Evolutionary conservation across 345 rosid genomes (phyloP), one percentile per base, ranked within the genome.

Genomic region (Arabidopsis arenosa): DNA sequence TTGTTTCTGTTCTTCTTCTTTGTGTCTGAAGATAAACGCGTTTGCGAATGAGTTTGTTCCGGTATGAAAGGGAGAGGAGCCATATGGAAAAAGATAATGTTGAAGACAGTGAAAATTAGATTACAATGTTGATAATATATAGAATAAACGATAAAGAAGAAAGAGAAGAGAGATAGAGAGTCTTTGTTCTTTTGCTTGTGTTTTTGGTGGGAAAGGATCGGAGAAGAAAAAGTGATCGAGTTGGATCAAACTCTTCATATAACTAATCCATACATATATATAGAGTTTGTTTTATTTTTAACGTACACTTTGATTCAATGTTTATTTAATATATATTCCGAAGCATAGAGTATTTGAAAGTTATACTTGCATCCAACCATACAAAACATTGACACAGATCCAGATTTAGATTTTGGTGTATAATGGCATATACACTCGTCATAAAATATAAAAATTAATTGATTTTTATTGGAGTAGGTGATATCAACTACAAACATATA

Each of bases 31-130:
- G 73, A 70, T 32, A 65, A 65, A 65, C 67, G 76, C 60, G 62
- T 77, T 64, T 70, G 74, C 56, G 76, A 77, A 12, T 67, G 58
- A 43, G 78, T 58, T 21, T 80, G 75, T n/a, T 85, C 87, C 21
- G 82, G 81, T 15, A 76, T 73, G 88, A 84, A 78, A 32, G 91
- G 79, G 35, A 91, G 87, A n/a, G 88, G 83, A 76, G 93, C 94
- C 96, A 89, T 91, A 70, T 23, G 26, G 23, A 40, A 59, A 63
- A 53, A 40, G 52, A 78, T 56, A 23, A 68, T 41, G 68, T 39
- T 54, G 57, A 48, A 17, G 40, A 47, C 9, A 77, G 59, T 39
- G 53, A 1, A 49, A 9, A 28, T 68, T 72, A 59, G 68, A 65
- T 72, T 66, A 43, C 41, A 33, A 21, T 58, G 18, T 66, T 26